Evolutionary conservation across 1,139 yeast species (phyloP), one percentile per base, ranked within the genome.

Genomic region (Kodamaea anthophila): DNA sequence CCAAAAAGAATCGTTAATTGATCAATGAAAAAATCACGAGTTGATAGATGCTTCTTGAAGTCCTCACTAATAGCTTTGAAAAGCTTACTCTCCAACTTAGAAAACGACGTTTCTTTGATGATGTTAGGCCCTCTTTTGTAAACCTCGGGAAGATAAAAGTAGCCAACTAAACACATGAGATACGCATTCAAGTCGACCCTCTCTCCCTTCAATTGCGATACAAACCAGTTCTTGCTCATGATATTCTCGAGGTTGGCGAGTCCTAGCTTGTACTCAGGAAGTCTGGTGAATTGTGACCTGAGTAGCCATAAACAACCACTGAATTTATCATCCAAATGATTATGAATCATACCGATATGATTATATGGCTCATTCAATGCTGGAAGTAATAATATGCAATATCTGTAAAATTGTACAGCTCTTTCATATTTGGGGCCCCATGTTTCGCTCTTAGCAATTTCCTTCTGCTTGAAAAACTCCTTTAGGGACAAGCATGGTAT

Each of bases 331-430:
- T 56, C 65, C 13, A 54, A 41, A 9, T 49, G 31, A 37, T 64
- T 65, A 38, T 68, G 65, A 13, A 78, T 66, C 55, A 78, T 69
- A 5, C 84, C 86, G 30, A 74, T 65, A 42, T 77, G 83, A 41
- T 74, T 73, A 42, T 74, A 74, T 1, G 85, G 77, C 42, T 77
- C 86, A 34, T 80, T 80, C 34, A 76, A 60, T 1, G 83, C 73
- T 1, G 87, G 88, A 22, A 78, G 51, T 14, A 78, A 52, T 23
- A 70, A 43, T 18, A 75, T 67, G 15, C 85, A 75, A 24, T 60
- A 47, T 31, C 69, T 64, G 40, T 75, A 74, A 41, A 63, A 66
- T 38, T 65, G 63, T 13, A 73, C 49, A 1, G 83, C 60, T 15
- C 43, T 48, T 14, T 42, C 39, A 31, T 48, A 61, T 13, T 32